Base-by-base conservation (phyloP, 2,329 filamentous ascomycete species). In the Diaporthe humulicola region DNA sequence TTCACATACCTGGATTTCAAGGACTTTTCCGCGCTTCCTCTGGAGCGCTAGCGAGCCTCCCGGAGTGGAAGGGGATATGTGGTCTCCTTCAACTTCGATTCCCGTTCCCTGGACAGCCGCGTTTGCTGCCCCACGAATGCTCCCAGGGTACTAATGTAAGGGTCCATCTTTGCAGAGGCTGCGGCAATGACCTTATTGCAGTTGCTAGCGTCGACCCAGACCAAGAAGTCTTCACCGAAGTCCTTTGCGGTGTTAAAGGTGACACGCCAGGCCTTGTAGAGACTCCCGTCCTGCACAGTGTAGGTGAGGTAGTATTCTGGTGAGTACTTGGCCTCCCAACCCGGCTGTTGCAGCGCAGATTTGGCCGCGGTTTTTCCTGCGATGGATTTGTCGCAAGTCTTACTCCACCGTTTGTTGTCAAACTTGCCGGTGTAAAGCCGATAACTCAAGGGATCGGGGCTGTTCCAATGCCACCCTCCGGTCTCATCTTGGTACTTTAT, bases 61-160 rank as follows among this genome's bases (percentile, higher is more conserved):
- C n/a, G n/a, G n/a, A n/a, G n/a, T n/a, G n/a, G n/a, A n/a, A n/a
- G n/a, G n/a, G n/a, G n/a, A n/a, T n/a, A n/a, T n/a, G n/a, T n/a
- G n/a, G n/a, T n/a, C n/a, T n/a, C n/a, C n/a, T n/a, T 22, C 8
- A 12, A 30, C 1, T 2, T 0, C 1, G 22, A 48, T 7, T 2
- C 25, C 14, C 22, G 42, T 3, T 67, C 61, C 19, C 38, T 6
- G 4, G 52, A 54, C n/a, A 69, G n/a, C 33, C 6, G n/a, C 2
- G 2, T 17, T n/a, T 12, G 15, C 9, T 40, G 9, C 2, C 40
- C 1, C 15, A 14, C 1, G 8, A 40, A 40, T 0, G 40, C n/a
- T 2, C 28, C 33, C 30, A 25, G n/a, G 14, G 15, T 69, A 3
- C 14, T 5, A 12, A 36, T 9, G 3, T 17, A 25, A 17, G 1